Evolutionary conservation across 1,139 yeast species (phyloP).

Genomic region (Taphrina pruni): DNA sequence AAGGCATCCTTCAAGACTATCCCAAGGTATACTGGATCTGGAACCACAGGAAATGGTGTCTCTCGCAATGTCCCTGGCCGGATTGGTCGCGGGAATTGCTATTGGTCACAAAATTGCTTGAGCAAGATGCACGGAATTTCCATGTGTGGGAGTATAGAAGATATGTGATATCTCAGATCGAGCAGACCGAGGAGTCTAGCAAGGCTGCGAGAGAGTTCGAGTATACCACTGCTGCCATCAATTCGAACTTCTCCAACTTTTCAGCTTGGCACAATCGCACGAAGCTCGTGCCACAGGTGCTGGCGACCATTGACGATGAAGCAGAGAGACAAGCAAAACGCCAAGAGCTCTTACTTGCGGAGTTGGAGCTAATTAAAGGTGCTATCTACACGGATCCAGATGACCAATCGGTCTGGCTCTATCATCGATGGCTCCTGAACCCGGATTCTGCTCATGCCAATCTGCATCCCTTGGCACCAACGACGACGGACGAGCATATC

Average conservation of each 20-base stretch:
- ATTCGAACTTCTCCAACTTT: slow-evolving; percentile 83
- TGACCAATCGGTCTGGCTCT: slow-evolving; percentile 92
- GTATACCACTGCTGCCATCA: slow-evolving; percentile 79
- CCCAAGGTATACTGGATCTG: slow-evolving; percentile 98
- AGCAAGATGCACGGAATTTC: slow-evolving; percentile 78
- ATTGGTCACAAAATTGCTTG: slow-evolving; percentile 70
- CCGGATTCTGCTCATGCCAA: slow-evolving; percentile 57
- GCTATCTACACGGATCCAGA: slow-evolving; percentile 94
- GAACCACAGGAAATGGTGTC: slow-evolving; percentile 89
- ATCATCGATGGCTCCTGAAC: slow-evolving; percentile 79
- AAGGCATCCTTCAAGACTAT: slow-evolving; percentile 63
- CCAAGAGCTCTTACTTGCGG: slow-evolving; percentile 51
- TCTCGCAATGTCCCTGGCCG: slow-evolving; percentile 61
- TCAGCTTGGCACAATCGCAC: slow-evolving; percentile 96
- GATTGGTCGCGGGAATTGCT: slow-evolving; percentile 74
- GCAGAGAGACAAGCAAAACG: slow-evolving; percentile 48
- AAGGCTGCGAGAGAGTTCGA: slow-evolving; percentile 63
- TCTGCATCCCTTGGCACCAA: slow-evolving; percentile 47
- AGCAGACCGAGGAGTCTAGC: slow-evolving; percentile 51
- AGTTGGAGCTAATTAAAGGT: slow-evolving; percentile 71
- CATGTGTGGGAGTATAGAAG: slow-evolving; percentile 98
- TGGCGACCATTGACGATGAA: slow-evolving; percentile 48
- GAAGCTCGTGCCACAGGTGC: slow-evolving; percentile 65
- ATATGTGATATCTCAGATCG: slow-evolving; percentile 64
- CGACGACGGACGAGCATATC: slow-evolving; percentile 42